These are phyloP conservation scores for Phoma sp. DNA, from an alignment of 2,329 filamentous ascomycete genomes.

Conservation along the genomic window DNA sequence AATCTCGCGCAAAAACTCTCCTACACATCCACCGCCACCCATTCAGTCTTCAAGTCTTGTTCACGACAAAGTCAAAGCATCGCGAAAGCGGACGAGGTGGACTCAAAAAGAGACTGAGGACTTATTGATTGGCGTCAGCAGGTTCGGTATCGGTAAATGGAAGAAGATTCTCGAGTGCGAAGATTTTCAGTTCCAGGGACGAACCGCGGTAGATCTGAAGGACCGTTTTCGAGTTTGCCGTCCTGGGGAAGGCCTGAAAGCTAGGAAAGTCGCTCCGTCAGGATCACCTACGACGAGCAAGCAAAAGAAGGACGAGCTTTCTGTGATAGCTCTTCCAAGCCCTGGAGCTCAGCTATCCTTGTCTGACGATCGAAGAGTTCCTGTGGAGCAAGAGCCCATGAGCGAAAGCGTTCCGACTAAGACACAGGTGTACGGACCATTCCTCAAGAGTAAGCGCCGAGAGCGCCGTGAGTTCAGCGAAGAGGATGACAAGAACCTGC, in stretches of 20 bases:
- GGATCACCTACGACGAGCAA: conserved; percentile 34
- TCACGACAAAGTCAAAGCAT: conserved; percentile 43
- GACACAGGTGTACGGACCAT: conserved; percentile 58
- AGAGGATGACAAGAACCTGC: conserved; percentile 63
- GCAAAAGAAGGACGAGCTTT: background rate
- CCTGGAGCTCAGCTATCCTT: background rate
- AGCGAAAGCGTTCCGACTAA: conserved; percentile 30
- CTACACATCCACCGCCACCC: background rate
- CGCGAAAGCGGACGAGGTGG: conserved; percentile 65
- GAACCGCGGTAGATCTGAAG: conserved; percentile 68
- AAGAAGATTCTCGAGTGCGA: conserved; percentile 65
- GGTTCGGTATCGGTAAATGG: conserved; percentile 69
- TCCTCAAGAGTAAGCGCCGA: conserved; percentile 58
- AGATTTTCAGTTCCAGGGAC: conserved; percentile 62
- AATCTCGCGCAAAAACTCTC: background rate
- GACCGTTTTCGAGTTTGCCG: conserved; percentile 65
- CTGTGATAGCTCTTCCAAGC: background rate
- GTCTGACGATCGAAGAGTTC: background rate
- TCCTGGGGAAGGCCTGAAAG: conserved; percentile 47
- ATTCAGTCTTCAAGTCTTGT: conserved; percentile 4
- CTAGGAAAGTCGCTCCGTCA: conserved; percentile 42
- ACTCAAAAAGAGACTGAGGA: conserved; percentile 66
- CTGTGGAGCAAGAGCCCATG: background rate
- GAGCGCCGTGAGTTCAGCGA: conserved; percentile 62
- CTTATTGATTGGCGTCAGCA: conserved; percentile 63